phyloP scores from a whole-genome alignment of 2,329 filamentous ascomycete genomes.

The Fusarium sp. region DNA sequence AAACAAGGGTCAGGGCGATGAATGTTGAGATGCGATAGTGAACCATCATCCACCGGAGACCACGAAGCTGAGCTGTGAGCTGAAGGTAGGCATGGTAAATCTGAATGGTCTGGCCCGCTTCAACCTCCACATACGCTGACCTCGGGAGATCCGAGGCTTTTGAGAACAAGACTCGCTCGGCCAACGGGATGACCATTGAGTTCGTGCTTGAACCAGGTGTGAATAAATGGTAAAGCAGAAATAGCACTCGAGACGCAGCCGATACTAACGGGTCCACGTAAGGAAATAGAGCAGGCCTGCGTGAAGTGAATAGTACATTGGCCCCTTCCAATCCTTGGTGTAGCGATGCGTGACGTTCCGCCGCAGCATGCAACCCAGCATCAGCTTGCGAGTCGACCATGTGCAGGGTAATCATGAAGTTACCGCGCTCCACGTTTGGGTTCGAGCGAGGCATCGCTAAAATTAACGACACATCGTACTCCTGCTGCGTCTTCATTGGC shows the following conservation, averaged over 20 bases:
- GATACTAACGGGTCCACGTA: slow-evolving; percentile 80
- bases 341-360: slow-evolving; percentile 45
- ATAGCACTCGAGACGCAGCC: slow-evolving; percentile 66
- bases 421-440: slow-evolving; percentile 79
- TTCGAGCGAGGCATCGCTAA: slow-evolving; percentile 83
- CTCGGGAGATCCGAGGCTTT: slow-evolving; percentile 54
- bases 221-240: slow-evolving; percentile 76
- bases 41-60: slow-evolving; percentile 88
- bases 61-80: slow-evolving; percentile 79
- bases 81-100: slow-evolving; percentile 76
- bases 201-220: slow-evolving; percentile 72
- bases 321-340: slow-evolving; percentile 51
- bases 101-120: slow-evolving; percentile 76
- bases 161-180: slow-evolving; percentile 76
- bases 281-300: slow-evolving; percentile 81
- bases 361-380: slow-evolving; percentile 38
- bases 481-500: slow-evolving; percentile 75
- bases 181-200: slow-evolving; percentile 73
- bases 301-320: slow-evolving; percentile 68
- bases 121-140: slow-evolving; percentile 70
- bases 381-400: slow-evolving; percentile 64
- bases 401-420: slow-evolving; percentile 91
- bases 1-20: slow-evolving; percentile 72
- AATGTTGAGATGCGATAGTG: slow-evolving; percentile 79
- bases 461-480: slow-evolving; percentile 84